Base-by-base conservation (phyloP, 345 rosid species). In the Stellera chamaejasme region DNA sequence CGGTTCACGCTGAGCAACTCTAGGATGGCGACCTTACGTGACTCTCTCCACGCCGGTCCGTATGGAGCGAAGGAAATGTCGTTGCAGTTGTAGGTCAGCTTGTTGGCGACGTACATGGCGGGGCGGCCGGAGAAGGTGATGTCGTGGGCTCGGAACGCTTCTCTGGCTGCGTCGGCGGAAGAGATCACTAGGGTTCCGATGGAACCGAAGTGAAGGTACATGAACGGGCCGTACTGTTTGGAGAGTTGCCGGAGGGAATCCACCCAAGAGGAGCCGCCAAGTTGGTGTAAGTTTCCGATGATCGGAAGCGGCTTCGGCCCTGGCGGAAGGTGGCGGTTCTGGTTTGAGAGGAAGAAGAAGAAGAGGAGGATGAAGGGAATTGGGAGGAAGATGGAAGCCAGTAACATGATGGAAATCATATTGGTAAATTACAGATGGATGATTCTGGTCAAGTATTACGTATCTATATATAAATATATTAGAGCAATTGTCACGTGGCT, bases 131-230 rank as follows among this genome's bases (percentile, higher is more conserved):
- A 65, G 32, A 80, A 68, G 16, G 55, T 59, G 4, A 67, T 42
- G 58, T 80, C 82, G 41, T 77, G 75, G 52, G 58, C 52, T 61
- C 61, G 67, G 62, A 77, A 69, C 27, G 72, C 48, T 2, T 70
- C 78, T 61, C 42, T 64, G 5, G 63, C 78, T 19, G 64, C 55
- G 5, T 72, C 72, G 5, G 71, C 70, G 0, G 80, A 77, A 13
- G 85, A 77, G 46, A 80, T 44, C 4, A 77, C 74, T 2, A 77
- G 27, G 25, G 76, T 62, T 2, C 73, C 80, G 2, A 75, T 15
- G 0, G 72, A 71, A 7, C 86, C 75, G 3, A 80, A 67, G 45
- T 67, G 77, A 60, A 80, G 56, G 70, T 65, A 70, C 78, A 75
- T 75, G 59, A 77, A 47, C 2, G 71, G 58, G 2, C 85, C 82